These are phyloP conservation scores for Deuterostichococcus epilithicus DNA, from an alignment of 139 green algal species.

Conservation along the genomic window DNA sequence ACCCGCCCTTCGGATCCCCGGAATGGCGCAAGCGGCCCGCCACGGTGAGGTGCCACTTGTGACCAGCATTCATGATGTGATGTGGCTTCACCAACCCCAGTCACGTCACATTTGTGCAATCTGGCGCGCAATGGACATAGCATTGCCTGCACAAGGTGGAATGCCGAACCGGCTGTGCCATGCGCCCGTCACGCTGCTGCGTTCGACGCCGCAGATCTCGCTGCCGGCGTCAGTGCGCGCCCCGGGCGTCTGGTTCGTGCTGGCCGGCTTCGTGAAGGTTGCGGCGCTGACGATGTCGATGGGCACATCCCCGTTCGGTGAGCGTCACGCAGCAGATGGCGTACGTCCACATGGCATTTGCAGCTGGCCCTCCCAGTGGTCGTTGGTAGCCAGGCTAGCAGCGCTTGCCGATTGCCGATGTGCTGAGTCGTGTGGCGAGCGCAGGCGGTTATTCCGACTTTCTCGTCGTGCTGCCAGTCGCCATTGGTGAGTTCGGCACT, in stretches of 20 bases:
- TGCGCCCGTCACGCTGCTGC: background rate
- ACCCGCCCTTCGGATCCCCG: background rate
- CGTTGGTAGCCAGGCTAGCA: too few relatives aligned
- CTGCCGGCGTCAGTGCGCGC: background rate
- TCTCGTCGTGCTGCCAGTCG: too few relatives aligned
- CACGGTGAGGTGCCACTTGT: background rate
- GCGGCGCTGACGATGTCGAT: conserved; percentile 32
- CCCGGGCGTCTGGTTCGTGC: conserved; percentile 29
- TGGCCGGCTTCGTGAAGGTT: conserved; percentile 59
- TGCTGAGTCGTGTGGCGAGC: too few relatives aligned
- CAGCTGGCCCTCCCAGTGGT: too few relatives aligned
- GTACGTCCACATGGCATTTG: background rate
- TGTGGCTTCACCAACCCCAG: too few relatives aligned
- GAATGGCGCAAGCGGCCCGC: background rate
- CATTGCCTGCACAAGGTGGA: too few relatives aligned
- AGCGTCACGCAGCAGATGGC: background rate
- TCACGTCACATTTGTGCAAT: too few relatives aligned
- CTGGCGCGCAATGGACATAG: too few relatives aligned
- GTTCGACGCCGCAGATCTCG: background rate
- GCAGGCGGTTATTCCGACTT: background rate
- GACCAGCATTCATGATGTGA: too few relatives aligned
- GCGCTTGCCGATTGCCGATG: too few relatives aligned
- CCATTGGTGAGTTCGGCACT: too few relatives aligned
- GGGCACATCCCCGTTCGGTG: conserved; percentile 35
- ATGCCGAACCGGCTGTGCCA: too few relatives aligned